Base-by-base conservation (phyloP, 768 basidiomycete genomes). In the Boletus vinaceobasis region DNA sequence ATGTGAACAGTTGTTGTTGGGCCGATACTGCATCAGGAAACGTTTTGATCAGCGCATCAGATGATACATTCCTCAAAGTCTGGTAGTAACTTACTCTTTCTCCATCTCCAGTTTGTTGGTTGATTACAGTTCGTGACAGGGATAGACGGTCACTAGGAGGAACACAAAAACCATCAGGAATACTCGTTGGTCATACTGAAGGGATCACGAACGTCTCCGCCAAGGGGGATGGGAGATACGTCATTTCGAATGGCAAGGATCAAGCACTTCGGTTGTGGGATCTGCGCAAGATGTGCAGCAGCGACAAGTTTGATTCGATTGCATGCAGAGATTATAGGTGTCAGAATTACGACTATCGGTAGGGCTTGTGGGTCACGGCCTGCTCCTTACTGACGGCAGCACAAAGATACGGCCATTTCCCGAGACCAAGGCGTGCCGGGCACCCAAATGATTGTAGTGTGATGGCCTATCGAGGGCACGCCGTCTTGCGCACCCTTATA, bases 1-100 rank as follows among this genome's bases (percentile, higher is more conserved):
- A 99, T 67, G 89, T 98, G 39, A 99, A 99, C 64, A 91, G 92
- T 65, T 85, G 94, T 72, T 93, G 90, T 66, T 99, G 95, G 87
- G 97, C 97, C 0, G 95, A 98, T 66, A 86, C 86, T 11, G 81
- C 83, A 3, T 95, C 92, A 13, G 93, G 93, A 11, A 98, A 99
- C 68, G 84, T 99, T 19, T 82, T 99, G 27, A 85, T 98, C 47
- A 96, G 93, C 61, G 97, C 91, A 1, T 95, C 93, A 1, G 97
- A 99, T 65, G 97, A 99, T 67, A 86, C 84, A 0, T 95, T 88
- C 70, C 74, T 98, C 56, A 98, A 98, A 80, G 86, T 98, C 56
- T 99, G 97, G 97, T 93, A 71, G 55, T 78, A n/a, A 7, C 2
- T 42, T 15, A 26, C 17, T 21, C 33, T 17, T 42, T 14, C 27